Base-by-base conservation (phyloP, 73 alveolate species). In the Breviolum minutum region DNA sequence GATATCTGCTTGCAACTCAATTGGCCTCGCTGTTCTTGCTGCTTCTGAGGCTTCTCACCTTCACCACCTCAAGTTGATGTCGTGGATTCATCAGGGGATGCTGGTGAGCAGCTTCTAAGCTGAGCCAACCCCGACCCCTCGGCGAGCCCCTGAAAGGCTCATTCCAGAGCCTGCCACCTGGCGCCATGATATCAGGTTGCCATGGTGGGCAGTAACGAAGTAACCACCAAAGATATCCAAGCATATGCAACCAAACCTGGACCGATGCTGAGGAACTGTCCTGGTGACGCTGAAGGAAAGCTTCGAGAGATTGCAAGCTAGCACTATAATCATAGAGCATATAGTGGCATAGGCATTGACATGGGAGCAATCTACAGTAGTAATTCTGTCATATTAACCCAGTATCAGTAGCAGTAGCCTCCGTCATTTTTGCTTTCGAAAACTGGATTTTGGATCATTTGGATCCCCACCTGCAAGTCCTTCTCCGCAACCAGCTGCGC, bases 81-180 rank as follows among this genome's bases (percentile, higher is more conserved):
- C 24, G 17, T 9, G 69, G 71, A 20, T 40, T 29, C 14, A 29
- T 30, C 14, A 7, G 26, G 40, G 40, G 81, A n/a, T 1, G 81
- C 26, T 20, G n/a, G n/a, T 66, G 74, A 11, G 17, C 17, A 66
- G 24, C 74, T 66, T 17, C 74, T 66, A 8, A 9, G 27, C 92
- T 83, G 32, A 63, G 94, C 5, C n/a, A 16, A 16, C 30, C 7
- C 30, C 7, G 40, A 62, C 98, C 7, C 98, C 98, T 7, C 98
- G 98, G 91, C 98, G 98, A 74, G 98, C 91, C 73, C 98, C 98
- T 26, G 98, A 92, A 29, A 92, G 68, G 89, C 98, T 92, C 98
- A 92, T 92, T 24, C 98, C 98, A 74, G 98, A 92, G 90, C 98
- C 98, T 26, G 97, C 97, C 7, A 92, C 98, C 98, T 92, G 74